Percentiles rank a stretch among this genome's conserved stretches.
Evolutionary conservation across 2,329 filamentous ascomycete species (phyloP).

Genomic region (Cytospora mali): DNA sequence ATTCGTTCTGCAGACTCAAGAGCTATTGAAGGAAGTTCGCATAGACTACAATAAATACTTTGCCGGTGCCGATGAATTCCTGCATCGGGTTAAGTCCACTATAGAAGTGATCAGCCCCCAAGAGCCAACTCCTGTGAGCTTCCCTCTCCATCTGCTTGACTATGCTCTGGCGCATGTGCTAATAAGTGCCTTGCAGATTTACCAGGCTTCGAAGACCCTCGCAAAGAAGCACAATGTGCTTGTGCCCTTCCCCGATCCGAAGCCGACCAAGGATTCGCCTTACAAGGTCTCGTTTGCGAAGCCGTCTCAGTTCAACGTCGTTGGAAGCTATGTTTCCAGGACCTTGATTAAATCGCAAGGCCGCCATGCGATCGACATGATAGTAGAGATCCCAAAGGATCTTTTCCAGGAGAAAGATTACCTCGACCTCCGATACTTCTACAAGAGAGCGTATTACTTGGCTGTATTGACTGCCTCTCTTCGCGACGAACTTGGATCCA

Average conservation of each 20-base stretch:
- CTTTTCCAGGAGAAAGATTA: slow-evolving; percentile 96
- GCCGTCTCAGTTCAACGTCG: slow-evolving; percentile 79
- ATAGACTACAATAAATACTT: slow-evolving; percentile 55
- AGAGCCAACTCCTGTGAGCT: slow-evolving; percentile 53
- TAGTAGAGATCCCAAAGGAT: slow-evolving; percentile 78
- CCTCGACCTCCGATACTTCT: slow-evolving; percentile 88
- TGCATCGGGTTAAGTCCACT: slow-evolving; percentile 55
- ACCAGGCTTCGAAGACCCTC: slow-evolving; percentile 67
- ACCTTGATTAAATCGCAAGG: slow-evolving; percentile 69
- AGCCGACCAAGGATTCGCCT: slow-evolving; percentile 72
- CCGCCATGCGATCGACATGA: slow-evolving; percentile 72
- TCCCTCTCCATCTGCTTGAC: background rate
- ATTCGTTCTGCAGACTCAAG: slow-evolving; percentile 62
- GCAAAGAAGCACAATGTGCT: slow-evolving; percentile 67
- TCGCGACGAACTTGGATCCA: slow-evolving; percentile 55
- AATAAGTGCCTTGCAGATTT: slow-evolving; percentile 52
- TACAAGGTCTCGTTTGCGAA: slow-evolving; percentile 81
- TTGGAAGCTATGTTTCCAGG: slow-evolving; percentile 81
- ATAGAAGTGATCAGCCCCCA: slow-evolving; percentile 56
- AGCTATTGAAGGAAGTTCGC: slow-evolving; percentile 58
- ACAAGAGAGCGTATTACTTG: slow-evolving; percentile 90
- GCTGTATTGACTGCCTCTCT: slow-evolving; percentile 77
- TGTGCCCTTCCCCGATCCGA: slow-evolving; percentile 86
- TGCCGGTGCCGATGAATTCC: slow-evolving; percentile 49
- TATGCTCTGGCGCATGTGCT: background rate